Base-by-base conservation (phyloP, 2,329 filamentous ascomycete species). In the Phyllosticta paracitricarpa region DNA sequence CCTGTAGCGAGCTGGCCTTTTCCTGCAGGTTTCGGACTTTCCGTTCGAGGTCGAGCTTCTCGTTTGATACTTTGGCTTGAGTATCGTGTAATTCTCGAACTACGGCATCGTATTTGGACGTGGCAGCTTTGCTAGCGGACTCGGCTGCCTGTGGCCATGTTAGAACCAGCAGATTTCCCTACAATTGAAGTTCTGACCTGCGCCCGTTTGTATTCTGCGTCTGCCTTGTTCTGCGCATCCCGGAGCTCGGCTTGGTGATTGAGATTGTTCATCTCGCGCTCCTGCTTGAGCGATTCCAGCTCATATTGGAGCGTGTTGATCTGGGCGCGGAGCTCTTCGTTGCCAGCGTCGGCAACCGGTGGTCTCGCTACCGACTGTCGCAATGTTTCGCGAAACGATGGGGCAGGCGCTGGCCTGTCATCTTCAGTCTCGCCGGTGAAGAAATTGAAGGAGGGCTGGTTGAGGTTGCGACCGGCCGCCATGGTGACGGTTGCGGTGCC, bases 231-330 rank as follows among this genome's bases (percentile, higher is more conserved):
- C 66, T 89, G 86, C 1, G 87, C 81, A 61, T 96, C 91, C 64
- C 93, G 85, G 24, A 96, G 74, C 68, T 96, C 93, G 68, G 89
- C 89, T 65, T 91, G 88, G 67, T 94, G 89, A 64, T 90, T 86
- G 17, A 96, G 80, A 9, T 85, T 81, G 56, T 86, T 79, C 68
- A 97, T 83, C 62, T 96, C 91, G 67, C 89, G 87, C 70, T 97
- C 93, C 67, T 96, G 90, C 68, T 93, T 92, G 59, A 89, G 78
- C 19, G 89, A 93, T 68, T 91, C 89, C 66, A 96, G 81, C 62
- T 93, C 90, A 76, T 97, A 99, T 64, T 87, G 87, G 57, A 97
- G 78, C 0, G 91, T 89, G 64, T 92, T 94, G 52, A 97, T 80
- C 74, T 97, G 91, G 1, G 93, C 90, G 70, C 93, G 92, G 26